A percentile compares a stretch with the other conserved stretches of the same genome.
phyloP scores from a whole-genome alignment of 768 basidiomycete genomes.

The Gelatoporia subvermispora region DNA sequence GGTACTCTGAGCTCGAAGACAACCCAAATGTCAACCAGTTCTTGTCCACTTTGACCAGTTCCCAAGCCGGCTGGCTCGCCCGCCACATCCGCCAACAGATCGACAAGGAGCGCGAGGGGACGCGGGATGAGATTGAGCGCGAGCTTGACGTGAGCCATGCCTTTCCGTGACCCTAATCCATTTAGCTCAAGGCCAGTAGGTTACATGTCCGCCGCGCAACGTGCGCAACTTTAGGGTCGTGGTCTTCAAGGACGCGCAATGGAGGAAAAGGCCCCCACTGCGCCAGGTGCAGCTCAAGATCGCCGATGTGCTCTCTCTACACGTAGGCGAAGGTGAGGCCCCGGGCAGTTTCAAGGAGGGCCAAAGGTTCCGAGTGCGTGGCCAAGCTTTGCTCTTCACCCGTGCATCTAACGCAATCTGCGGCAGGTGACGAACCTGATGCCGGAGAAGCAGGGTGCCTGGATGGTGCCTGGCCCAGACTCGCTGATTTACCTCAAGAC shows the following conservation, averaged over 20 bases:
- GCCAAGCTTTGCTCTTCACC: background rate
- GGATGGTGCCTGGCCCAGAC: conserved; percentile 59
- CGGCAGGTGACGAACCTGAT: conserved; percentile 61
- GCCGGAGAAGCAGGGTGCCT: conserved; percentile 63
- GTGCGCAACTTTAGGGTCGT: conserved; percentile 76
- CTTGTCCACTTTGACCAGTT: conserved; percentile 34
- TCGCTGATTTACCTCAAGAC: conserved; percentile 70
- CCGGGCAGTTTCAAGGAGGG: conserved; percentile 53
- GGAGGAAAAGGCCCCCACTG: conserved; percentile 42
- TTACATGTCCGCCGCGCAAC: conserved; percentile 64
- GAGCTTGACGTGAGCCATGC: conserved; percentile 60
- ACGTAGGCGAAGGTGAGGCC: conserved; percentile 44
- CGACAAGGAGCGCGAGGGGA: conserved; percentile 43
- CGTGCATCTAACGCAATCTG: background rate
- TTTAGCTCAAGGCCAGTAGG: conserved; percentile 28
- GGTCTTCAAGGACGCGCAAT: conserved; percentile 58
- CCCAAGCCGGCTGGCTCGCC: conserved; percentile 63
- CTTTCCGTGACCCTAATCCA: background rate
- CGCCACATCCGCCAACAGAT: conserved; percentile 44
- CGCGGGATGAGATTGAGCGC: conserved; percentile 58
- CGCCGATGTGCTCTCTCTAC: conserved; percentile 66
- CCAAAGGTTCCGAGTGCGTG: conserved; percentile 61
- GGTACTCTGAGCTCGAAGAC: background rate
- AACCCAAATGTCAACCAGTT: background rate
- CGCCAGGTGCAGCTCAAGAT: conserved; percentile 75